Evolutionary conservation across 768 basidiomycete species (phyloP).

Genomic region (Tubosaeta brunneosetosa): DNA sequence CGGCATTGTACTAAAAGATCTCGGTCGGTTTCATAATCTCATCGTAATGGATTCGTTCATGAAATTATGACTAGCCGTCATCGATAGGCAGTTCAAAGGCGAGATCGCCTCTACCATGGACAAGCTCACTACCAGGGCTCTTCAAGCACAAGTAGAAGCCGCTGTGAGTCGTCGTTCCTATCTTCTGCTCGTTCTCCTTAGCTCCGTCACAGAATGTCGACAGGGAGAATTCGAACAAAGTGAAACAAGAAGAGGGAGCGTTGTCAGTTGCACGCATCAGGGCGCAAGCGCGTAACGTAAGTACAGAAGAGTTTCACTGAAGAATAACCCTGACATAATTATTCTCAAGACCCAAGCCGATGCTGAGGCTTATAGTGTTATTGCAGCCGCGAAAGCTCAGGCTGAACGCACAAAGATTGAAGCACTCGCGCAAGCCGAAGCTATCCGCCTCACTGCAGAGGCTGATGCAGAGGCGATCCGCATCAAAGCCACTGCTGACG

Average conservation of each 20-base stretch:
- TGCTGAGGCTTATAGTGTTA: constrained; percentile 67
- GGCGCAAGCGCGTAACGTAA: constrained; percentile 53
- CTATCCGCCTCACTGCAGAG: constrained; percentile 67
- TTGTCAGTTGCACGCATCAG: constrained; percentile 74
- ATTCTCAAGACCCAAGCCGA: constrained; percentile 58
- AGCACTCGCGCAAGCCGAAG: constrained; percentile 74
- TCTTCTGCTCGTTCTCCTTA: neutral
- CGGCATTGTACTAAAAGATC: constrained; percentile 77
- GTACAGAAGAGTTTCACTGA: constrained; percentile 3
- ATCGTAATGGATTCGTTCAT: constrained; percentile 2
- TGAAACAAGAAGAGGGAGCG: constrained; percentile 80
- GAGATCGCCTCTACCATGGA: constrained; percentile 85
- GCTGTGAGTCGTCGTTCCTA: constrained; percentile 44
- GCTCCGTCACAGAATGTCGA: constrained; percentile 60
- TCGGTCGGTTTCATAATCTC: constrained; percentile 40
- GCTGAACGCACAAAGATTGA: constrained; percentile 64
- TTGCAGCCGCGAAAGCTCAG: constrained; percentile 70
- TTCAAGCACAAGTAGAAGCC: constrained; percentile 85
- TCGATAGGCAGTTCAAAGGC: constrained; percentile 85
- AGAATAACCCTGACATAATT: constrained; percentile 6
- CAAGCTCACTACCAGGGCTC: constrained; percentile 74
- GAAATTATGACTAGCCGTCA: constrained; percentile 53
- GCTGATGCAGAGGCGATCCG: constrained; percentile 69
- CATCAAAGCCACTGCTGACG: constrained; percentile 61
- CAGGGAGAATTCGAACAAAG: constrained; percentile 81